Evolutionary conservation across 225 moss, liverwort and hornwort genomes (phyloP).

Genomic region (Physcomitrellopsis africana): DNA sequence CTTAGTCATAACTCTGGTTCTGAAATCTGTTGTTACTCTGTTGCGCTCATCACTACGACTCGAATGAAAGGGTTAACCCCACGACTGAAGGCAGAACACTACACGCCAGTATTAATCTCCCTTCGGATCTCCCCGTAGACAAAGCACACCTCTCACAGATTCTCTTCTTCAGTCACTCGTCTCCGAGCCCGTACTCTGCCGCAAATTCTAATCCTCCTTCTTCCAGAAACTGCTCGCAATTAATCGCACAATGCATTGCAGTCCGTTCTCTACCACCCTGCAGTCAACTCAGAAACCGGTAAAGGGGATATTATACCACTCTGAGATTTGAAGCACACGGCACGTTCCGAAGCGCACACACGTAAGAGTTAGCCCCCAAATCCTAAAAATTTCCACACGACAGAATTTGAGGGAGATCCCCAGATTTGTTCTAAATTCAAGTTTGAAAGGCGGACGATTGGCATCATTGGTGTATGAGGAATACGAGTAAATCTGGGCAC

Average conservation of each 20-base stretch:
- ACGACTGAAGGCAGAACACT: background rate
- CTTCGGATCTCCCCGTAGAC: slow-evolving; percentile 38
- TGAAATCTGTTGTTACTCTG: background rate
- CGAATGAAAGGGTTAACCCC: background rate
- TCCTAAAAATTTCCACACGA: slow-evolving; percentile 25
- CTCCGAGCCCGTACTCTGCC: background rate
- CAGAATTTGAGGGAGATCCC: slow-evolving; percentile 33
- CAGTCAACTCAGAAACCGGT: background rate
- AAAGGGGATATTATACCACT: too few species aligned
- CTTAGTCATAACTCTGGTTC: slow-evolving; percentile 20
- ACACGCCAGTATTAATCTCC: background rate
- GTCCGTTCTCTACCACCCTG: too few species aligned
- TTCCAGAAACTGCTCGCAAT: too few species aligned
- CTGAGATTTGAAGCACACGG: slow-evolving; percentile 7
- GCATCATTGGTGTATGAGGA: slow-evolving; percentile 20
- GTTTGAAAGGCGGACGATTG: slow-evolving; percentile 6
- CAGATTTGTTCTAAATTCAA: slow-evolving; percentile 8
- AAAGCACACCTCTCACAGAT: background rate
- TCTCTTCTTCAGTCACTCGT: background rate
- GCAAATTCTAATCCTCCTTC: background rate
- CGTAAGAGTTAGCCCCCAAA: slow-evolving; percentile 21
- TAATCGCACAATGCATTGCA: too few species aligned
- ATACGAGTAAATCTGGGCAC: background rate
- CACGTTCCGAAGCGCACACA: background rate
- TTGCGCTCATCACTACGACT: background rate